phyloP scores from a whole-genome alignment of 2,329 filamentous ascomycete genomes.

The Oidium heveae region DNA sequence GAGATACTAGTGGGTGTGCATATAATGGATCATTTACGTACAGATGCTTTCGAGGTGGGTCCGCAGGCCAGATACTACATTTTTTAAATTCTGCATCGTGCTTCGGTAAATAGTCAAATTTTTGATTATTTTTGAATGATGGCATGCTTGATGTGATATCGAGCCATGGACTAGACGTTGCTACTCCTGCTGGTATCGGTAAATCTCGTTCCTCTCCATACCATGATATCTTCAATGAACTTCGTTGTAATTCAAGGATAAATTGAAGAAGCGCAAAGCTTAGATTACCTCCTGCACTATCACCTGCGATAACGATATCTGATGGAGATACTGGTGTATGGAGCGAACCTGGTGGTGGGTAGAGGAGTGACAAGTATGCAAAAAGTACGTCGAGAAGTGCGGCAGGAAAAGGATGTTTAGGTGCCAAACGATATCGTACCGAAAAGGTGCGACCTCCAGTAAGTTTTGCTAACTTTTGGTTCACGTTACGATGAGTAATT shows the following conservation, averaged over 20 bases:
- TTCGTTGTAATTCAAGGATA: conserved; percentile 33
- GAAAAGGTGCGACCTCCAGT: conserved; percentile 32
- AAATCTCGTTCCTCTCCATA: conserved; percentile 30
- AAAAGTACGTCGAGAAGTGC: conserved; percentile 48
- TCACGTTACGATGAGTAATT: conserved; percentile 31
- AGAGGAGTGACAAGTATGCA: conserved; percentile 40
- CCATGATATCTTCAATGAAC: conserved; percentile 26
- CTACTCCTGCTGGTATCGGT: conserved; percentile 40
- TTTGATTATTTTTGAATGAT: conserved; percentile 23
- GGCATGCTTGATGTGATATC: conserved; percentile 41
- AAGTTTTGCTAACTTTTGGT: conserved; percentile 35
- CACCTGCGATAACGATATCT: conserved; percentile 47
- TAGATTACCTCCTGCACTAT: conserved; percentile 50
- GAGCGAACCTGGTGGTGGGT: conserved; percentile 40
- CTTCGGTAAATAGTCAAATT: conserved; percentile 38
- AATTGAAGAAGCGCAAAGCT: conserved; percentile 40
- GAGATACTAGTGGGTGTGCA: conserved; percentile 41
- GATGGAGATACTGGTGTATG: conserved; percentile 38
- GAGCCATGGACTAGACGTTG: conserved; percentile 41
- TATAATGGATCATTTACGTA: conserved; percentile 29
- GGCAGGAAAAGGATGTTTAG: conserved; percentile 49
- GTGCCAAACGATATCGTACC: conserved; percentile 50
- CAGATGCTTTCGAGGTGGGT: conserved; percentile 25
- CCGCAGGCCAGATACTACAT: conserved; percentile 31
- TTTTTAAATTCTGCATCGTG: conserved; percentile 17